Conservation (phyloP, 495 filamentous ascomycete genomes). For the Daldinia grandis region DNA sequence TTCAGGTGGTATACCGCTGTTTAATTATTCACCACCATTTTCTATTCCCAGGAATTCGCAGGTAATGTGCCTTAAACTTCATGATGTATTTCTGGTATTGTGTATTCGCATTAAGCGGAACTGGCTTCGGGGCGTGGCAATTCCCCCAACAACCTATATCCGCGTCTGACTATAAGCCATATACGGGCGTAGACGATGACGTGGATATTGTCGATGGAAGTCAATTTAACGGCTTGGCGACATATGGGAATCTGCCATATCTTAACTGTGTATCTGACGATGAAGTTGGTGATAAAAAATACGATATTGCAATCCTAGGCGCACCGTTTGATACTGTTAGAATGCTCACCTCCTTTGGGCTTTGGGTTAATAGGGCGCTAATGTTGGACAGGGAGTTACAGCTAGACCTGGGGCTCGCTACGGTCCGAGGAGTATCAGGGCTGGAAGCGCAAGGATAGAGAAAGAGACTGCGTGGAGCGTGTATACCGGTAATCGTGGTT, state of each 20-base stretch:
- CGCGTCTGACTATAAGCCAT: conserved; percentile 15
- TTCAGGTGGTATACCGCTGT: neutral
- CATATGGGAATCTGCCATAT: conserved; percentile 81
- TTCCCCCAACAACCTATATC: conserved; percentile 29
- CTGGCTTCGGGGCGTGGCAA: conserved; percentile 26
- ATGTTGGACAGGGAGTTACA: conserved; percentile 41
- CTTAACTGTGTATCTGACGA: conserved; percentile 78
- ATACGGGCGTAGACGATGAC: conserved; percentile 31
- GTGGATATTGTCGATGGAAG: conserved; percentile 44
- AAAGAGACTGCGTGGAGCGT: conserved; percentile 42
- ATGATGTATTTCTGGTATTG: conserved; percentile 12
- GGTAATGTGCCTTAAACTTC: neutral
- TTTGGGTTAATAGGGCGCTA: neutral
- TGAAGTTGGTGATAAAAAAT: conserved; percentile 65
- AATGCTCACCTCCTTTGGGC: neutral
- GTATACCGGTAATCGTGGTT: conserved; percentile 39
- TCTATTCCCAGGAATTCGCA: too few species aligned
- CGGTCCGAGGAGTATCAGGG: conserved; percentile 81
- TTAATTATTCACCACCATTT: too few species aligned
- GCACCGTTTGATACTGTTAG: conserved; percentile 62
- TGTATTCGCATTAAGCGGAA: conserved; percentile 7
- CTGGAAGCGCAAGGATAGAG: conserved; percentile 60
- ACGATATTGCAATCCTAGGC: conserved; percentile 85
- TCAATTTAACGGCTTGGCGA: conserved; percentile 72
- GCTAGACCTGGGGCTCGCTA: conserved; percentile 80